phyloP scores from a whole-genome alignment of 768 basidiomycete species.

The Boletus edulis region DNA sequence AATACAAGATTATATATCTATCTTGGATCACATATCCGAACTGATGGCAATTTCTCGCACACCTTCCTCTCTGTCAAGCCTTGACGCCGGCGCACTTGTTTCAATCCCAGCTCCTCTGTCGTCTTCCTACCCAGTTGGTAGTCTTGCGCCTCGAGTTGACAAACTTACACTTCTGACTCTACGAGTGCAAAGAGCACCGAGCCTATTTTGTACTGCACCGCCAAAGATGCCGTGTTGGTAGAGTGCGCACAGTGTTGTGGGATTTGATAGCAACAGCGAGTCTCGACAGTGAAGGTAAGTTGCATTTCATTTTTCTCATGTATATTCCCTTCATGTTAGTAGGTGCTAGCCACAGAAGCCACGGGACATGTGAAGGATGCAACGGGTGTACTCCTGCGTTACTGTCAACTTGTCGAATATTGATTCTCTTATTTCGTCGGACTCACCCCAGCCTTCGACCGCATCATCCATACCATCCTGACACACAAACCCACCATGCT shows the following conservation, averaged over 20 bases:
- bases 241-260: conserved; percentile 43
- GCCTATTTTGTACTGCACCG: background rate
- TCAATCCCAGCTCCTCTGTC: background rate
- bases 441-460: background rate
- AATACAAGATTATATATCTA: no score
- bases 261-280: conserved; percentile 43
- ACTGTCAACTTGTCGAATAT: conserved; percentile 16
- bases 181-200: background rate
- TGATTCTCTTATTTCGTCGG: conserved; percentile 2
- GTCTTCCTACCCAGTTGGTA: conserved; percentile 16
- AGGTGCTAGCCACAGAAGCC: conserved; percentile 13
- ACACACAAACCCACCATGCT: conserved; percentile 61
- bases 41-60: no score
- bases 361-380: conserved; percentile 20
- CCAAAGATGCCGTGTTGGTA: conserved; percentile 21
- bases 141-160: conserved; percentile 14
- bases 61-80: no score
- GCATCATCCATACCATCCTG: conserved; percentile 34
- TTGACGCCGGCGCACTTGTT: no score
- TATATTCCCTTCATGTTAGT: background rate
- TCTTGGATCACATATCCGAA: no score
- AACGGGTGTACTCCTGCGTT: conserved; percentile 15
- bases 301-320: background rate
- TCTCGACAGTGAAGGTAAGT: conserved; percentile 21
- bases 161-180: conserved; percentile 19